These are phyloP conservation scores for Entamoeba invadens DNA, from an alignment of 208 protist genomes.

Conservation along the genomic window DNA sequence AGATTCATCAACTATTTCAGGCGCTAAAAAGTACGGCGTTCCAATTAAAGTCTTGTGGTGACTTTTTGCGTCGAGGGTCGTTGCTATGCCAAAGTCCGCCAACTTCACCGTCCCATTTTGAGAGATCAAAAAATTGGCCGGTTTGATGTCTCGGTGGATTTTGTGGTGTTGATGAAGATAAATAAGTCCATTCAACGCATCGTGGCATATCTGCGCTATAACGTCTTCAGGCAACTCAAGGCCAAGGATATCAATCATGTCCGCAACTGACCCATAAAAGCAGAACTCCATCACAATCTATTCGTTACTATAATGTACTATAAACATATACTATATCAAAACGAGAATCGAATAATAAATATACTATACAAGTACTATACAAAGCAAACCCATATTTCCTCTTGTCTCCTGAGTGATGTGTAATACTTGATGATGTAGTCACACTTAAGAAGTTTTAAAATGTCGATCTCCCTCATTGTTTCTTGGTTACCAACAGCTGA, in stretches of 20 bases:
- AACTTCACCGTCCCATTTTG: constrained; percentile 54
- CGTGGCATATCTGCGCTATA: constrained; percentile 35
- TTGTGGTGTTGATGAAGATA: constrained; percentile 60
- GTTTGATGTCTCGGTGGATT: constrained; percentile 74
- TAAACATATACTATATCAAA: too few species aligned
- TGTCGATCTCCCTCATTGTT: neutral
- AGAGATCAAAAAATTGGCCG: constrained; percentile 40
- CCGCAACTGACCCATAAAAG: constrained; percentile 47
- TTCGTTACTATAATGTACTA: neutral
- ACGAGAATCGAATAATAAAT: too few species aligned
- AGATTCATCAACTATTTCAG: constrained; percentile 15
- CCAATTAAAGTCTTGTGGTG: constrained; percentile 62
- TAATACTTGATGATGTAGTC: neutral
- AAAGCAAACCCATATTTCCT: neutral
- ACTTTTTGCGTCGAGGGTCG: constrained; percentile 37
- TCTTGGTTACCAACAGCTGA: neutral
- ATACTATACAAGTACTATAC: neutral
- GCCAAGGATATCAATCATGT: constrained; percentile 45
- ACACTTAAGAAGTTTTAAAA: neutral
- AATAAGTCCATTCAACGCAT: constrained; percentile 45
- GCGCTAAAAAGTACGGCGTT: constrained; percentile 64
- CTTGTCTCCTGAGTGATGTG: neutral
- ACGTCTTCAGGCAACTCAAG: constrained; percentile 40
- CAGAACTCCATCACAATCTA: neutral
- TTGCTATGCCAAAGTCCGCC: constrained; percentile 69